Conservation (phyloP, 306 rosid genomes). For the Neltuma alba region DNA sequence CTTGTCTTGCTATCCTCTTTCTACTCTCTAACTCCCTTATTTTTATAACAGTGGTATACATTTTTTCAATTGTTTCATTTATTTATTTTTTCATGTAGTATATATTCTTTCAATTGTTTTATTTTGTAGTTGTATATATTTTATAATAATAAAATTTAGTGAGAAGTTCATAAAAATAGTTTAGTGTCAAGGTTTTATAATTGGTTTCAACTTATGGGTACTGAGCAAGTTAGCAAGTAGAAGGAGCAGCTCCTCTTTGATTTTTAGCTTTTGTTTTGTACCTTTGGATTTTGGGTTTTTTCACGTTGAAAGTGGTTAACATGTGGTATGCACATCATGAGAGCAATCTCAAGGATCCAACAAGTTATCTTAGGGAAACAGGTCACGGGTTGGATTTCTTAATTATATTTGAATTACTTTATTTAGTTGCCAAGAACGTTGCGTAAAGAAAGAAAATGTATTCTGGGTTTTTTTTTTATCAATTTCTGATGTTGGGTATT, state of each 20-base stretch:
- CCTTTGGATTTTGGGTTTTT: slow-evolving; percentile 2
- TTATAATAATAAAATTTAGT: neutral
- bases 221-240: neutral
- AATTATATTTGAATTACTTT: slow-evolving; percentile 28
- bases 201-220: neutral
- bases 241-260: neutral
- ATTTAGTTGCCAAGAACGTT: slow-evolving; percentile 39
- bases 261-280: slow-evolving; percentile 15
- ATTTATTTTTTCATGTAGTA: neutral
- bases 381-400: slow-evolving; percentile 42
- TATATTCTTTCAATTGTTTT: neutral
- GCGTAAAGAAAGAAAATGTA: slow-evolving; percentile 18
- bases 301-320: neutral
- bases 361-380: slow-evolving; percentile 43
- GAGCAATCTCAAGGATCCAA: slow-evolving; percentile 25
- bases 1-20: no score
- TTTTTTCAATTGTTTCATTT: no score
- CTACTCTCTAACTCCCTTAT: no score
- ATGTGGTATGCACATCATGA: slow-evolving; percentile 44
- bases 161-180: neutral
- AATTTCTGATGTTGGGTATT: neutral
- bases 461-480: no score
- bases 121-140: neutral
- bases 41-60: no score
- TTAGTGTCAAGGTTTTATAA: neutral